Evolutionary conservation across 2,329 filamentous ascomycete species (phyloP).

Genomic region (Penicillium sp.): DNA sequence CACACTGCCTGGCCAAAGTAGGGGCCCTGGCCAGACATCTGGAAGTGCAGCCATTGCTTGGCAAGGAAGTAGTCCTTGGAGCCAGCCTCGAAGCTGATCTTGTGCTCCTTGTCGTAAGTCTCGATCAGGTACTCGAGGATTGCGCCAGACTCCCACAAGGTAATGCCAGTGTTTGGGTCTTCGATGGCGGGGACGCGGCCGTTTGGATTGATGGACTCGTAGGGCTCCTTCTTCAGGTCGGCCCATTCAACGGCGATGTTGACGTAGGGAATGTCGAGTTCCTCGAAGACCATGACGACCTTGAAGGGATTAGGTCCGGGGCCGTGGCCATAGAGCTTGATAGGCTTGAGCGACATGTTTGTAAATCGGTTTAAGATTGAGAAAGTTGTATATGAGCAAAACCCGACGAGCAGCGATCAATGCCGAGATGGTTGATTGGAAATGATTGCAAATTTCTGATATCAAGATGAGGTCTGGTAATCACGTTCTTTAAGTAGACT

Average conservation of each 20-base stretch:
- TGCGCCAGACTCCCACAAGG: slow-evolving; percentile 49
- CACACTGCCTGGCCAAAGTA: slow-evolving; percentile 53
- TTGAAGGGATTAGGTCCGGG: slow-evolving; percentile 36
- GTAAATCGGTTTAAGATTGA: background rate
- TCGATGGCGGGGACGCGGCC: slow-evolving; percentile 39
- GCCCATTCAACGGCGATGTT: slow-evolving; percentile 21
- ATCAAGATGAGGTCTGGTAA: background rate
- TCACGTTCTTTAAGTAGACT: background rate
- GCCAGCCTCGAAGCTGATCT: slow-evolving; percentile 38
- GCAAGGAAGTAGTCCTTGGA: slow-evolving; percentile 40
- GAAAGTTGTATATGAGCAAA: background rate
- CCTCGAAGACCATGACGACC: slow-evolving; percentile 35
- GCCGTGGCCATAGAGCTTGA: slow-evolving; percentile 25
- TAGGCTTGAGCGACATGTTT: slow-evolving; percentile 24
- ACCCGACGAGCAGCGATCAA: background rate
- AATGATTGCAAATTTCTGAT: background rate
- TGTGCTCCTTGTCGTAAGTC: slow-evolving; percentile 45
- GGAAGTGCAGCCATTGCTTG: slow-evolving; percentile 51
- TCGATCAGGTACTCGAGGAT: slow-evolving; percentile 50
- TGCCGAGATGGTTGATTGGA: background rate
- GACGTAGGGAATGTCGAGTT: slow-evolving; percentile 35
- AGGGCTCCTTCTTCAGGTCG: slow-evolving; percentile 35
- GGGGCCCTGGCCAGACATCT: slow-evolving; percentile 51
- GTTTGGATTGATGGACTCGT: slow-evolving; percentile 34
- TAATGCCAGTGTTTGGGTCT: slow-evolving; percentile 41